A percentile compares a stretch with the other conserved stretches of the same genome.
Conservation (phyloP, 805 yeast species). For the Lachancea kluyveri region DNA sequence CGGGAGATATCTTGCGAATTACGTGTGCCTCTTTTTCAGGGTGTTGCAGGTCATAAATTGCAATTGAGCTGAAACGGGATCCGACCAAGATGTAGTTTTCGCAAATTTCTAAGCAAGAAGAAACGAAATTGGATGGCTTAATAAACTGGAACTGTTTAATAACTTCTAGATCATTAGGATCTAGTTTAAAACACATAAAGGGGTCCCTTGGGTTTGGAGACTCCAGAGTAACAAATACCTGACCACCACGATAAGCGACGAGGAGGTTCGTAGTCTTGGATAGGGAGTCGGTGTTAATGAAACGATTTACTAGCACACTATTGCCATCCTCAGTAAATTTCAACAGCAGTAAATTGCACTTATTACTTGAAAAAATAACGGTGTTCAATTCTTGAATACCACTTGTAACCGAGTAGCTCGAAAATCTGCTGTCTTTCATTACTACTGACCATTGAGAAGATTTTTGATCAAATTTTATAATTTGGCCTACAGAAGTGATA, state of each 20-base stretch:
- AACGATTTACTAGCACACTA: constrained; percentile 15
- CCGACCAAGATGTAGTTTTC: constrained; percentile 50
- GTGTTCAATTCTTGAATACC: constrained; percentile 34
- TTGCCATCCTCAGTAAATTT: constrained; percentile 36
- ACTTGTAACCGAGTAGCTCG: constrained; percentile 38
- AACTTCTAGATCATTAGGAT: constrained; percentile 24
- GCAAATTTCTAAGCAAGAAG: constrained; percentile 51
- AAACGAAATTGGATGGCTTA: constrained; percentile 46
- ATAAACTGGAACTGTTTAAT: constrained; percentile 17
- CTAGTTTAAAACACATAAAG: constrained; percentile 38
- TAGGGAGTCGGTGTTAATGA: constrained; percentile 24
- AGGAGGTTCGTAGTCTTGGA: constrained; percentile 49
- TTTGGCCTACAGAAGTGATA: constrained; percentile 55
- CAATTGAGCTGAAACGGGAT: constrained; percentile 63
- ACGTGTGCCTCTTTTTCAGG: constrained; percentile 17
- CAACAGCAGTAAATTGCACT: constrained; percentile 40
- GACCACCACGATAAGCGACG: constrained; percentile 22
- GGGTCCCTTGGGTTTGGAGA: constrained; percentile 63
- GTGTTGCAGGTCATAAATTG: constrained; percentile 41
- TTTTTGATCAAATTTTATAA: constrained; percentile 30
- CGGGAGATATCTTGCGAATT: constrained; percentile 46
- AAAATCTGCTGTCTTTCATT: constrained; percentile 23
- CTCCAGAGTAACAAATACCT: constrained; percentile 43
- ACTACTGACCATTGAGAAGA: constrained; percentile 27
- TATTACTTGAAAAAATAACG: constrained; percentile 30